phyloP scores from a whole-genome alignment of 2,329 filamentous ascomycete species.

The Proliferodiscus dingleyae region DNA sequence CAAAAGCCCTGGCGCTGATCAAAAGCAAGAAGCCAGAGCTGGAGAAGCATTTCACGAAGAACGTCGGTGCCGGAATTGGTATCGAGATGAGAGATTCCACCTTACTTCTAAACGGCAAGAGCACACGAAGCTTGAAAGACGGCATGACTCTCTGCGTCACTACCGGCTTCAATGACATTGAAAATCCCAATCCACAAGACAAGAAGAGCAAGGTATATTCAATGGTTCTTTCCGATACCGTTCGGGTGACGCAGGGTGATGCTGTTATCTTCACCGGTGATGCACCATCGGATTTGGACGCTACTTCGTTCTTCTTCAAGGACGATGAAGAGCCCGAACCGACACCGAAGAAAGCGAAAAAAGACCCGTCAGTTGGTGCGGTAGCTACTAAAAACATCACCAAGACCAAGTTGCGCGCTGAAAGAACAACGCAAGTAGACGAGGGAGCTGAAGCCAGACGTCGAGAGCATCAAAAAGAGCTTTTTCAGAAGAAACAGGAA shows the following conservation, averaged over 20 bases:
- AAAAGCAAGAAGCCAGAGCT: conserved; percentile 90
- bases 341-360: conserved; percentile 86
- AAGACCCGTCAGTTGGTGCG: conserved; percentile 74
- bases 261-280: conserved; percentile 90
- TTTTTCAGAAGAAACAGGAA: conserved; percentile 80
- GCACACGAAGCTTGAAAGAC: conserved; percentile 75
- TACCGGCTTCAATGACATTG: conserved; percentile 83
- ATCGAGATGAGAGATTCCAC: conserved; percentile 85
- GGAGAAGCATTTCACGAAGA: conserved; percentile 92
- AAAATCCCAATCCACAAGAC: conserved; percentile 81
- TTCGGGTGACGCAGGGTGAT: conserved; percentile 77
- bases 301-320: conserved; percentile 97
- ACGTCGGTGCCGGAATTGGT: conserved; percentile 85
- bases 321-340: conserved; percentile 87
- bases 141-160: conserved; percentile 95
- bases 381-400: conserved; percentile 94
- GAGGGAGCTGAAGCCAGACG: conserved; percentile 85
- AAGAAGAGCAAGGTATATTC: conserved; percentile 88
- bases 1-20: conserved; percentile 75
- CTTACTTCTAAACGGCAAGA: conserved; percentile 83
- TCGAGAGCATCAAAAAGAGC: conserved; percentile 87
- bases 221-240: conserved; percentile 85
- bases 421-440: conserved; percentile 80
- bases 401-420: conserved; percentile 84
- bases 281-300: conserved; percentile 84